Base-by-base conservation (phyloP, 805 yeast genomes). In the Yarrowia sp. region DNA sequence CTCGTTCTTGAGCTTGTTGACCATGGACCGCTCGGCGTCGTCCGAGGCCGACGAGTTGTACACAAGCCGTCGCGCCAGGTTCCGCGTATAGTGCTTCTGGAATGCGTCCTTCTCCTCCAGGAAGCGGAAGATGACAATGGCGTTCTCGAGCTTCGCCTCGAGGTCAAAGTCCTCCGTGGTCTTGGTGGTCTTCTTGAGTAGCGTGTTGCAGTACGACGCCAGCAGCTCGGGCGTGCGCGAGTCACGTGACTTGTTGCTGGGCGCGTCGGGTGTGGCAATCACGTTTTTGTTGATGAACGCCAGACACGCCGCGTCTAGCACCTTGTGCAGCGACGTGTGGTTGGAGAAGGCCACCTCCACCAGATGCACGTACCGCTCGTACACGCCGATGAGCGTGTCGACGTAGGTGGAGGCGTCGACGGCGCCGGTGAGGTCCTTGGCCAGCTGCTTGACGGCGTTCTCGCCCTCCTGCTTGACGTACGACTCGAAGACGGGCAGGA, bases 41-140 rank as follows among this genome's bases (percentile, higher is more conserved):
- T 89, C 96, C 33, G 90, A 86, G 46, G 88, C 86, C 3, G 96
- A 87, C 18, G 94, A 84, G 68, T 91, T 88, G 70, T 88, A 87
- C 69, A 94, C 92, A 68, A 94, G 81, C 72, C 99, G 83, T 72
- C 87, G 88, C 10, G 98, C 93, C 68, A 94, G 80, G 70, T 87
- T 78, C 65, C 97, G 84, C 73, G 97, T 85, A 74, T 94, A 94
- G 77, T 89, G 88, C 65, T 86, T 87, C 76, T 94, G 98, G 75
- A 94, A 96, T 41, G 94, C 89, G 77, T 96, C 98, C 73, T 91
- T 92, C 72, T 94, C 98, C 44, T 89, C 91, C 63, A 96, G 81
- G 71, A 88, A 93, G 70, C 86, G 86, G 79, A 94, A 90, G 25
- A 94, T 80, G 14, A 86, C 82, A 88, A 93, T 89, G 68, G 94